Base-by-base conservation (phyloP, 140 eudicot species). In the Oenanthe javanica region DNA sequence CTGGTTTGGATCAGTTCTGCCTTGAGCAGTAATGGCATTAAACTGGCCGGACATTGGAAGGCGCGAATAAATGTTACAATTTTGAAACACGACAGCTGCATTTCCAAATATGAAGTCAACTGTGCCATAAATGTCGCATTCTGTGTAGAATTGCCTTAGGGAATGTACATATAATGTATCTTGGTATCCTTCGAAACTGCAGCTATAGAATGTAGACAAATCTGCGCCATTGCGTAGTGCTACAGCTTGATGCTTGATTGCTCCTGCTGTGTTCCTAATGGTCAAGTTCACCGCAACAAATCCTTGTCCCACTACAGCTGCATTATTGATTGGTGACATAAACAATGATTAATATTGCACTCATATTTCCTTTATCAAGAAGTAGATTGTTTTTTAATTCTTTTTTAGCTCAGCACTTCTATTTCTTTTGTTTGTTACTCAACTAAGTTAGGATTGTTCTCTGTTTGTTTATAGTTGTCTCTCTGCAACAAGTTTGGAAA, bases 11-110 rank as follows among this genome's bases (percentile, higher is more conserved):
- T 87, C 93, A 0, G 91, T 87, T 79, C 93, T 57, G 4, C 93
- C 93, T 71, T 89, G 93, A 7, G 93, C 93, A 1, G 93, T 89
- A 45, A 89, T 84, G 75, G 93, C 89, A n/a, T 89, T 89, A 86
- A 87, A 89, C 18, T 89, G 91, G 5, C 82, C 82, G 1, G 82
- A 45, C 82, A 87, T 73, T 0, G 93, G 93, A 13, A 64, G 82
- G 23, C 93, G 86, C 0, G 93, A 85, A 78, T 87, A 89, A 0
- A 89, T 67, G 88, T 87, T 89, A 52, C 93, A 89, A 43, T 85
- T 85, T 74, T 89, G 93, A 54, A 89, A 85, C 4, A 89, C 85
- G 0, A 63, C 91, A 0, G 91, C 91, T 0, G 93, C 93, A 76
- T 89, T 89, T 1, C 93, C 93, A 50, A 89, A 89, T 13, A 89